Base-by-base conservation (phyloP, 257 asterid genomes). In the Petrea volubilis region DNA sequence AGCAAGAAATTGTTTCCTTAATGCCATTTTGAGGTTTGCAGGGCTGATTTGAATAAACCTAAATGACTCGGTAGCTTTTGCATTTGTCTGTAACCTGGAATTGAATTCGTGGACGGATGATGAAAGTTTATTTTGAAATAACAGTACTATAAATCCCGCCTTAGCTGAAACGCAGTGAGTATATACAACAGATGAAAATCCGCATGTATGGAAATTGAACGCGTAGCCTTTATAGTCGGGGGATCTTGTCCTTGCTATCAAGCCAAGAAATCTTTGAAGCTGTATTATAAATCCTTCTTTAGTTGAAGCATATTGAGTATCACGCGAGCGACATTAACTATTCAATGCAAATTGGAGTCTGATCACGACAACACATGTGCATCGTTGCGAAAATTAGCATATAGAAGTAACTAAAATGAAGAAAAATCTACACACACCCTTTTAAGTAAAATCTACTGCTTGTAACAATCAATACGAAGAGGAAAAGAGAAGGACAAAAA, bases 81-180 rank as follows among this genome's bases (percentile, higher is more conserved):
- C 52, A 53, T 28, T 63, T 60, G 52, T 27, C 23, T 67, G 71
- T 49, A 13, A 57, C 2, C 7, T 55, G 62, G 38, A 53, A 18
- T 52, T 28, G 15, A 46, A 50, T 21, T 55, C 25, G 36, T 9
- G 60, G 50, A 59, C 65, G 67, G 25, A 57, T 49, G n/a, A 27
- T 43, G 69, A 14, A 63, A 29, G 60, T 44, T 63, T 40, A 60
- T 38, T 28, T 15, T 52, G 20, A 60, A 71, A 13, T 49, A 23
- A 62, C 38, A 10, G 23, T 62, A 14, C 21, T 13, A 31, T 60
- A 33, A 17, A 15, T 3, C n/a, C 51, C 49, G 3, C 21, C n/a
- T 44, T 21, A 44, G 51, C 15, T 14, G 51, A 15, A n/a, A 44
- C 7, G 17, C 17, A 43, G n/a, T 12, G 17, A 12, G 17, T 43